These are phyloP conservation scores for Udeniomyces megalosporus DNA, from an alignment of 768 basidiomycete species.

Conservation along the genomic window DNA sequence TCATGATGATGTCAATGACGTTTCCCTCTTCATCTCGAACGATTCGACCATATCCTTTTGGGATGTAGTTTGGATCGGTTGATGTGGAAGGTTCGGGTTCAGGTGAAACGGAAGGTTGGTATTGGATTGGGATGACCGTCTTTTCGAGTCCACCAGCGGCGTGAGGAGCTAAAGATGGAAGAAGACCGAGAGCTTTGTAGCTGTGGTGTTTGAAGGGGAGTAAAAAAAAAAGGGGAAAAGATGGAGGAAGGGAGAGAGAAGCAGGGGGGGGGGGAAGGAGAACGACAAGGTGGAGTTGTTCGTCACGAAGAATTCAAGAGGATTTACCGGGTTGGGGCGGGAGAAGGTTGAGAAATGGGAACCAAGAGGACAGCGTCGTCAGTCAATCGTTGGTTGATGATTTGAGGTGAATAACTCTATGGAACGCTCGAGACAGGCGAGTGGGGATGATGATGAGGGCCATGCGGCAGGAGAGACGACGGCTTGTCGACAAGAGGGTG, in stretches of 20 bases:
- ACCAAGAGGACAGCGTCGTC: too few species aligned
- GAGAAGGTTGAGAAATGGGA: too few species aligned
- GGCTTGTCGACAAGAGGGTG: too few species aligned
- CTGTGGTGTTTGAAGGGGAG: conserved; percentile 30
- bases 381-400: too few species aligned
- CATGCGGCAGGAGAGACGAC: too few species aligned
- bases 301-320: too few species aligned
- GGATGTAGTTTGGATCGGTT: conserved; percentile 29
- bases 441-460: too few species aligned
- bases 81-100: conserved; percentile 8
- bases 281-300: background rate
- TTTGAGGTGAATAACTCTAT: too few species aligned
- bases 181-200: conserved; percentile 61
- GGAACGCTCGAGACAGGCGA: too few species aligned
- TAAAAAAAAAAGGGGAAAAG: conserved; percentile 15
- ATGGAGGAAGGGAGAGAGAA: background rate
- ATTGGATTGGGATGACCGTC: conserved; percentile 1
- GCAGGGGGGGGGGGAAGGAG: background rate
- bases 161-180: conserved; percentile 49
- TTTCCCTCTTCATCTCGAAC: conserved; percentile 63
- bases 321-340: too few species aligned
- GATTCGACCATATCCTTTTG: conserved; percentile 62
- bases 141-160: conserved; percentile 52
- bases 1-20: conserved; percentile 51
- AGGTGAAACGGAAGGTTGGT: background rate